These are phyloP conservation scores for Angomonas ambiguus DNA, from an alignment of 208 protist species.

Conservation along the genomic window DNA sequence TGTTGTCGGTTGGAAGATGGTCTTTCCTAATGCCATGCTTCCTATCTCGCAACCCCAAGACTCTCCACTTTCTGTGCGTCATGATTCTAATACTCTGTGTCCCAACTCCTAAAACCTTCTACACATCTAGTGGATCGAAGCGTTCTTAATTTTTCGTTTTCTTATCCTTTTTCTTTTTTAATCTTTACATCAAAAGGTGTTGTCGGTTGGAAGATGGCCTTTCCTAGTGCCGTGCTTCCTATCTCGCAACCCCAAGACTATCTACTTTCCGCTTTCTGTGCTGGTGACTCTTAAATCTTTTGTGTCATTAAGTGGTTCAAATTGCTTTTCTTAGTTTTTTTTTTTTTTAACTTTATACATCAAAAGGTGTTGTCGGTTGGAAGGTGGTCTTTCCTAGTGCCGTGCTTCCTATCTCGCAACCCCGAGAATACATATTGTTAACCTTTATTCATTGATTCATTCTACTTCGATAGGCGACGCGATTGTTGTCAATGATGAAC, in stretches of 20 bases:
- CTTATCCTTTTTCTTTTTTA: too few species aligned
- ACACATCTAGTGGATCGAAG: too few species aligned
- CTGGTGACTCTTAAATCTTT: not conserved
- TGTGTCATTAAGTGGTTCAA: too few species aligned
- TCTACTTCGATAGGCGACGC: too few species aligned
- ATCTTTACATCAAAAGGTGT: not conserved
- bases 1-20: not conserved
- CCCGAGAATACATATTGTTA: not conserved
- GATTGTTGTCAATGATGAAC: too few species aligned
- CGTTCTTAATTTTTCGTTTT: too few species aligned
- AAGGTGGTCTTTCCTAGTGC: not conserved
- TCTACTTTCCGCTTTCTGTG: not conserved
- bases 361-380: conserved; percentile 1
- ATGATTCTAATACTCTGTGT: too few species aligned
- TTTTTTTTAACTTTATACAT: conserved; percentile 16
- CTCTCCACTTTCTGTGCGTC: not conserved
- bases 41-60: not conserved
- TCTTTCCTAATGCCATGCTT: not conserved
- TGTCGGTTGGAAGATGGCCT: not conserved
- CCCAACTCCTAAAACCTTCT: too few species aligned
- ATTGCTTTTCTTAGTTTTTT: conserved; percentile 4
- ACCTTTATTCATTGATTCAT: not conserved
- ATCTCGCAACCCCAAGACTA: not conserved
- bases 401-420: not conserved
- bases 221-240: not conserved